Evolutionary conservation across 768 basidiomycete genomes (phyloP).

Genomic region (Serpula lacrymans): DNA sequence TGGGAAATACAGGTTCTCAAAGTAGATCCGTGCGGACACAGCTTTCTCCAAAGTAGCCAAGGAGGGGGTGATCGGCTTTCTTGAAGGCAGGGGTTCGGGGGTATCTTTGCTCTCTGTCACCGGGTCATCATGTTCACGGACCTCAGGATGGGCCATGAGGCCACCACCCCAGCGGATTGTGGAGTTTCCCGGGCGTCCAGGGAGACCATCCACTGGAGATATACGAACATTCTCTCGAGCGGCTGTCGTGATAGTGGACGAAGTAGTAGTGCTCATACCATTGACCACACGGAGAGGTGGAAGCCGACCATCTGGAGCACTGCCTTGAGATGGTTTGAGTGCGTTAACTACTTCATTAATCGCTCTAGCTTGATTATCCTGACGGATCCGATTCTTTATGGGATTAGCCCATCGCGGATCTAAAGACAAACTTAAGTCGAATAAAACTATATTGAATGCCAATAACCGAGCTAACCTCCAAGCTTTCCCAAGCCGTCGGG

Average conservation of each 20-base stretch:
- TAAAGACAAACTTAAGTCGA: constrained; percentile 31
- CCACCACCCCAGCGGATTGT: constrained; percentile 58
- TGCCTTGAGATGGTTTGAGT: constrained; percentile 53
- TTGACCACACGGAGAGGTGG: constrained; percentile 76
- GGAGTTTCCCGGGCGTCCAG: constrained; percentile 56
- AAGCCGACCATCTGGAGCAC: constrained; percentile 35
- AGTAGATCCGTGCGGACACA: constrained; percentile 89
- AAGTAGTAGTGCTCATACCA: constrained; percentile 65
- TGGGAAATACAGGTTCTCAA: constrained; percentile 87
- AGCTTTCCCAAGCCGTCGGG: constrained; percentile 87
- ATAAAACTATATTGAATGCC: constrained; percentile 12
- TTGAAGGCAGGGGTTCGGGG: constrained; percentile 35
- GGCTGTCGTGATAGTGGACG: constrained; percentile 72
- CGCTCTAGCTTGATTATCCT: constrained; percentile 63
- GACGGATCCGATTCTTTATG: constrained; percentile 75
- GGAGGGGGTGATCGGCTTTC: constrained; percentile 74
- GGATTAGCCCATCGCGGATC: constrained; percentile 88
- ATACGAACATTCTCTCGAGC: constrained; percentile 65
- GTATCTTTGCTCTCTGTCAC: constrained; percentile 16
- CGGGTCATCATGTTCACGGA: constrained; percentile 54
- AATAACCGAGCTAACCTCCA: constrained; percentile 55
- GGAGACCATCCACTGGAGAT: constrained; percentile 44
- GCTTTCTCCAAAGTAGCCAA: constrained; percentile 91
- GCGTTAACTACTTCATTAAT: constrained; percentile 77
- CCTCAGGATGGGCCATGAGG: constrained; percentile 64